Percentiles rank a stretch among this genome's conserved stretches.
These are phyloP conservation scores for Ascoidea rubescens DNA, from an alignment of 805 yeast genomes.

Conservation along the genomic window DNA sequence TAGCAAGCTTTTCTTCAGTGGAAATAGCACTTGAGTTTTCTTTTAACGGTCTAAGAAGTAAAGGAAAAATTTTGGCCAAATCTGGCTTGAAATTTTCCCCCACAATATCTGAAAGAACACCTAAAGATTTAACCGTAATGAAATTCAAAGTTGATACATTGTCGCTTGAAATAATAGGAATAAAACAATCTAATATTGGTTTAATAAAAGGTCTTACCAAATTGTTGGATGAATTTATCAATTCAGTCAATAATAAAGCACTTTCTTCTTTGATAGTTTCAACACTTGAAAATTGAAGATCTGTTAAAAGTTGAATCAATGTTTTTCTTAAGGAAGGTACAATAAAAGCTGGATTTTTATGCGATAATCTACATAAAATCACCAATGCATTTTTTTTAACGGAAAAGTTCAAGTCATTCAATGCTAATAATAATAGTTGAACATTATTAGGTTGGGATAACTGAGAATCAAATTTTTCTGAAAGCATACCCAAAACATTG, in stretches of 20 bases:
- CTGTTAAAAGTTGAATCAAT: conserved; percentile 71
- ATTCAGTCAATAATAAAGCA: conserved; percentile 56
- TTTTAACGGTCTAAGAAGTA: conserved; percentile 74
- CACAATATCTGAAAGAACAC: conserved; percentile 78
- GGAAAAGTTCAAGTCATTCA: conserved; percentile 81
- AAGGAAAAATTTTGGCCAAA: conserved; percentile 69
- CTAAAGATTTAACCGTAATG: conserved; percentile 73
- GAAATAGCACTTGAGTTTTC: conserved; percentile 57
- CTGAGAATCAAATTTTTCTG: conserved; percentile 76
- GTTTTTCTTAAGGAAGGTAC: conserved; percentile 86
- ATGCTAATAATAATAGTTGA: conserved; percentile 67
- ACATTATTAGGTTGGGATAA: conserved; percentile 90
- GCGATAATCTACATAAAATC: conserved; percentile 72
- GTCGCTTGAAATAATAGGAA: conserved; percentile 50
- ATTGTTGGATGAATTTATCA: conserved; percentile 66
- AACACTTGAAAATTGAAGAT: conserved; percentile 68
- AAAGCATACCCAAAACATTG: conserved; percentile 62
- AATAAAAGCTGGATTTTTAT: conserved; percentile 88
- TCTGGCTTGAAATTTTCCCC: conserved; percentile 73
- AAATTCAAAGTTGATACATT: conserved; percentile 72
- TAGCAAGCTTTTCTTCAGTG: conserved; percentile 79
- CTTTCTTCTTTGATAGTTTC: conserved; percentile 77
- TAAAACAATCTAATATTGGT: conserved; percentile 74
- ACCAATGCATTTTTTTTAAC: conserved; percentile 68
- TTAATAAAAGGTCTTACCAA: conserved; percentile 84